phyloP scores from a whole-genome alignment of 345 rosid genomes.

The Xanthoceras sorbifolium region DNA sequence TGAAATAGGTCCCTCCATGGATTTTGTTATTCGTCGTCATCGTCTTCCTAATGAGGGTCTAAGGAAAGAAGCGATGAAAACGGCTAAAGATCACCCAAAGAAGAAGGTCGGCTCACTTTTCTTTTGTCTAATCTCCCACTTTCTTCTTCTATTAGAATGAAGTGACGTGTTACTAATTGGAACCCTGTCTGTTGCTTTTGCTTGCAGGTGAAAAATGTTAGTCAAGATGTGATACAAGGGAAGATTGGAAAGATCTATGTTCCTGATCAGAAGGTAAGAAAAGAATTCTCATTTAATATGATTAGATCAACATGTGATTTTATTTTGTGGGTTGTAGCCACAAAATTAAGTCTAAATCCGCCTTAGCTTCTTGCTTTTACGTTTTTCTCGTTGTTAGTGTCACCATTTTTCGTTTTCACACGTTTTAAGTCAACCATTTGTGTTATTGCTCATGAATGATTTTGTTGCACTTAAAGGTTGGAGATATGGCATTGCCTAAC shows the following conservation, averaged over 20 bases:
- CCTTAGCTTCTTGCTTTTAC: neutral
- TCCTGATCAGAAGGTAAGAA: slow-evolving; percentile 89
- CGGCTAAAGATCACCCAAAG: slow-evolving; percentile 67
- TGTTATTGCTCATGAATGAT: neutral
- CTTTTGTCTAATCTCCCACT: no score
- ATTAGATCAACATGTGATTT: neutral
- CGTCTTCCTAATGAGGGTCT: slow-evolving; percentile 81
- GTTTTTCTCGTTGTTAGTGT: neutral
- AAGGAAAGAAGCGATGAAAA: slow-evolving; percentile 83
- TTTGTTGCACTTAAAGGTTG: slow-evolving; percentile 42
- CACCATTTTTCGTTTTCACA: neutral
- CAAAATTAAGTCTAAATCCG: neutral
- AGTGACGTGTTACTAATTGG: slow-evolving; percentile 15
- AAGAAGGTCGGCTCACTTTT: slow-evolving; percentile 62
- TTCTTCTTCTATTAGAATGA: neutral
- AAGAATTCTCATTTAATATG: neutral
- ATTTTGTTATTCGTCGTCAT: slow-evolving; percentile 84
- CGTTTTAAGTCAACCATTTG: neutral
- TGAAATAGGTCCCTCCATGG: slow-evolving; percentile 97
- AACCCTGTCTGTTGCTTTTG: slow-evolving; percentile 19
- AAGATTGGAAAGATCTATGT: slow-evolving; percentile 75
- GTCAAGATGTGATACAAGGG: slow-evolving; percentile 60
- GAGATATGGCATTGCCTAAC: slow-evolving; percentile 56
- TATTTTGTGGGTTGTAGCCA: neutral
- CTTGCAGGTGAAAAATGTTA: slow-evolving; percentile 73